Evolutionary conservation across 2,329 filamentous ascomycete species (phyloP), one percentile per base, ranked within the genome.

Genomic region (Calonectria hawksworthii): DNA sequence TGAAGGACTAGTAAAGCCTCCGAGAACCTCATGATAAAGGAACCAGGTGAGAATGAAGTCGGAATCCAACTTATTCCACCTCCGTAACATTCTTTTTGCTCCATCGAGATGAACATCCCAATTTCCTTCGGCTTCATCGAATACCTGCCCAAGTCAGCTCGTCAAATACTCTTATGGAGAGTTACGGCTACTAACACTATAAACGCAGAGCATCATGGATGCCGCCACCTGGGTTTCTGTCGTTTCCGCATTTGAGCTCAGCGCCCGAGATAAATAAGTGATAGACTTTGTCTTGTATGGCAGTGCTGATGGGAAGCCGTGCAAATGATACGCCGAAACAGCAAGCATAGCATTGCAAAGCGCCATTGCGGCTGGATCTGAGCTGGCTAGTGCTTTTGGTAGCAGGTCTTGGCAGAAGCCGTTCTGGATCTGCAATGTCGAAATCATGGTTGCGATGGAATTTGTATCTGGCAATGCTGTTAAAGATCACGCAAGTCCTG

Each of bases 151-250:
- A 10, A 32, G 38, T 56, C n/a, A 28, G 9, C 23, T 0, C 16
- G 5, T 2, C 32, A 5, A 2, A 11, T 21, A 26, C 7, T 7
- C 26, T 4, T 14, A 28, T 11, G 13, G n/a, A 14, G 14, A 11
- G 23, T 5, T 18, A 10, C n/a, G n/a, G n/a, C 34, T 9, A 75
- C 85, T 79, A 75, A 88, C 87, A 78, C 87, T 88, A 73, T 89
- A 88, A 21, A 89, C 87, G 68, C 87, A 89, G 9, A 89, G 83
- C 87, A 89, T 89, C 88, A 89, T 87, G 10, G 86, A 88, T 16
- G 87, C 85, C 18, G 87, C 86, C 66, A 88, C 82, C 72, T 88
- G 87, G 10, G 83, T 83, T 65, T 86, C 83, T 9, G 82, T 84
- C 21, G 72, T 59, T 26, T 68, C 66, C 5, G 44, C 18, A 18